phyloP scores from a whole-genome alignment of 73 alveolate genomes.

The Paramecium pentaurelia region DNA sequence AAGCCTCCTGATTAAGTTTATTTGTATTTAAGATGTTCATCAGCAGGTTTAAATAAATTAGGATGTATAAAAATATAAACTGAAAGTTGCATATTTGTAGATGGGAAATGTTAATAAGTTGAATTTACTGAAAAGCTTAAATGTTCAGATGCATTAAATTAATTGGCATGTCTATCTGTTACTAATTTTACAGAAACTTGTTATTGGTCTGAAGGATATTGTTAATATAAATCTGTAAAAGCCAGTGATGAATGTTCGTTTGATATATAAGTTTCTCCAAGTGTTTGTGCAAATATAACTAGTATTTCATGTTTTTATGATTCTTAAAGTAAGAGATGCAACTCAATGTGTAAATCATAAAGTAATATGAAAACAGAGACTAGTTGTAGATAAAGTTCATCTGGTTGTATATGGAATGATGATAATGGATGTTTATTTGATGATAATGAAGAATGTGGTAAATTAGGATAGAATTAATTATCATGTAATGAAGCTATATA shows the following conservation, averaged over 20 bases:
- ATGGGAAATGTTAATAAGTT: neutral
- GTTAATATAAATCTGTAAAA: neutral
- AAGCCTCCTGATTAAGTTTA: neutral
- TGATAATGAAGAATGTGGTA: neutral
- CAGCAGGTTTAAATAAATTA: neutral
- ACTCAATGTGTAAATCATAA: constrained; percentile 6
- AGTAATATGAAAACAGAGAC: neutral
- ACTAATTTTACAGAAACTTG: neutral
- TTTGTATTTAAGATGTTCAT: neutral
- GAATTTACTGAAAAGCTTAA: neutral
- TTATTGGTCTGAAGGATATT: neutral
- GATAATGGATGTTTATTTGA: neutral
- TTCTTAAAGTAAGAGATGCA: neutral
- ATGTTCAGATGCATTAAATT: neutral
- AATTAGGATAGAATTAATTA: neutral
- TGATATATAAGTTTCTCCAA: neutral
- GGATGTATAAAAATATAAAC: neutral
- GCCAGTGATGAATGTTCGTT: neutral
- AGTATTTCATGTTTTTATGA: neutral
- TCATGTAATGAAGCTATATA: neutral
- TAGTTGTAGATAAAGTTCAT: neutral
- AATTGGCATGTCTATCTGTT: neutral
- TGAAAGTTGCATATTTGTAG: neutral
- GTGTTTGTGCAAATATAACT: constrained; percentile 3
- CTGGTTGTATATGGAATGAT: neutral